Base-by-base conservation (phyloP, 306 rosid genomes). In the Alnus glutinosa region DNA sequence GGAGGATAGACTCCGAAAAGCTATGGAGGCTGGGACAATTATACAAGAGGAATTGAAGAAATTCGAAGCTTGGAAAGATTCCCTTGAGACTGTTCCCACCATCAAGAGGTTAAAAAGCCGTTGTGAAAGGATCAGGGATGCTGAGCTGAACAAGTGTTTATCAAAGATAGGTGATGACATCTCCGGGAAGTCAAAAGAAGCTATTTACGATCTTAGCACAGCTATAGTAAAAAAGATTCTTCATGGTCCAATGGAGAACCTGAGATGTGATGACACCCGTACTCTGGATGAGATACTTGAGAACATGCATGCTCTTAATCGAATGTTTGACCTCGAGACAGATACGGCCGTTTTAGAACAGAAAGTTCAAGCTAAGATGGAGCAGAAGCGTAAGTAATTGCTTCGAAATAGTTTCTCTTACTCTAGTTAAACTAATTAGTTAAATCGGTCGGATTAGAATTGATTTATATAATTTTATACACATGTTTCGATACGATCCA, bases 321-420 rank as follows among this genome's bases (percentile, higher is more conserved):
- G 98, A 88, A 95, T 95, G 97, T 95, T 87, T 77, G 91, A 90
- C 78, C 97, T 95, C 5, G 97, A 91, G 70, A 89, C 98, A 36
- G 97, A 95, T 42, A 75, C 54, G 14, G 89, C 93, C 30, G 47
- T 88, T 57, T 81, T 95, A 71, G 98, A 93, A 86, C 89, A 91
- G 78, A 95, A 92, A 88, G 84, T 91, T 75, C 87, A 86, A 83
- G 89, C 86, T n/a, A 93, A 91, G 89, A 83, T 88, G 84, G 90
- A 75, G 72, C 85, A 61, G 70, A 71, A 80, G 62, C 78, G 73
- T 78, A 91, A 80, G 69, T 90, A 84, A 83, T 75, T 37, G 55
- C 70, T 42, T 67, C 58, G 55, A 74, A 34, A 81, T 78, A 44
- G 44, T 80, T 57, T 32, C 30, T 77, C 67, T 19, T 79, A 78